Evolutionary conservation across 805 yeast species (phyloP).

Genomic region (Kuraishia floccosa): DNA sequence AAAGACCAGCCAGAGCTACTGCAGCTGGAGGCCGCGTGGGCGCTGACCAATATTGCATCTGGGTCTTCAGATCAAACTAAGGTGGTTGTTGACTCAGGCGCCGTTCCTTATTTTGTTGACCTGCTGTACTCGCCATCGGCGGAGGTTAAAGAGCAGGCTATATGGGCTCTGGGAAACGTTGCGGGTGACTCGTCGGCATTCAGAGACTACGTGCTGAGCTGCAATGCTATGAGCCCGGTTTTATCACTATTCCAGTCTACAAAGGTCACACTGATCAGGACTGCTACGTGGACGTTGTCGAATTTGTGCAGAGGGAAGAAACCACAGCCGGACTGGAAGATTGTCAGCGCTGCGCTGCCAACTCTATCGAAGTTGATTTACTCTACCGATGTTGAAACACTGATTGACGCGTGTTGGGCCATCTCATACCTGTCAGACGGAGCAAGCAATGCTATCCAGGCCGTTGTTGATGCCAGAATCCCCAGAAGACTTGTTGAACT

Average conservation of each 20-base stretch:
- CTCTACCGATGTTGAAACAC: constrained; percentile 84
- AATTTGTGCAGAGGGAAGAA: constrained; percentile 93
- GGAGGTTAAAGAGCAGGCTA: constrained; percentile 96
- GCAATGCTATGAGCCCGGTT: constrained; percentile 86
- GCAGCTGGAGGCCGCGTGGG: constrained; percentile 99
- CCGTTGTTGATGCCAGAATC: constrained; percentile 91
- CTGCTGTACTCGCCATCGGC: constrained; percentile 69
- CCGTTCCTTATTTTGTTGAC: constrained; percentile 84
- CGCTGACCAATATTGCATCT: constrained; percentile 95
- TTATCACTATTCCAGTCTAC: constrained; percentile 67
- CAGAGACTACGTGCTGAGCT: constrained; percentile 80
- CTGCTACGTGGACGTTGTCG: constrained; percentile 97
- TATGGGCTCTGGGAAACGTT: constrained; percentile 98
- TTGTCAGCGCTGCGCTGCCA: constrained; percentile 81
- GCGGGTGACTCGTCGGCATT: constrained; percentile 92
- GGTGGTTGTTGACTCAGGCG: constrained; percentile 86
- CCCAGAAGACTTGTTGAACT: constrained; percentile 91
- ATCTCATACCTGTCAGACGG: constrained; percentile 93
- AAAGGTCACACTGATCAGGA: constrained; percentile 83
- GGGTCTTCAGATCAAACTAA: constrained; percentile 85
- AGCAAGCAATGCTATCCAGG: constrained; percentile 85
- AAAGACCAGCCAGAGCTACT: constrained; percentile 70
- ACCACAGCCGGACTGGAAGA: constrained; percentile 93
- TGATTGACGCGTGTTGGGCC: constrained; percentile 98
- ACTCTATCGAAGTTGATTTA: constrained; percentile 84